phyloP scores from a whole-genome alignment of 345 rosid genomes.

The Lagerstroemia speciosa region DNA sequence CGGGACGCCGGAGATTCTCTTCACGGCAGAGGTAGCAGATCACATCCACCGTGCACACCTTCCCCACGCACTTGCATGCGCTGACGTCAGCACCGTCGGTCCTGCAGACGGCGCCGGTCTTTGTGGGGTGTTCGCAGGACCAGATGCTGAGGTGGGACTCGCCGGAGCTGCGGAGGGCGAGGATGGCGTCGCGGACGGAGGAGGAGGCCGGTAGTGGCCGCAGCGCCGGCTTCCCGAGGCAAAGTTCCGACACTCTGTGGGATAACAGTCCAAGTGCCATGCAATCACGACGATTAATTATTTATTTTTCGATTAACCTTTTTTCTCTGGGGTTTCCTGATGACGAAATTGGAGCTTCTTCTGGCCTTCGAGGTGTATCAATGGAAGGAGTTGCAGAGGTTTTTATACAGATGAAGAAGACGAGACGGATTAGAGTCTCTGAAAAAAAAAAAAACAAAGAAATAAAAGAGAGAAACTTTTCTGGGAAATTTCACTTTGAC shows the following conservation, averaged over 20 bases:
- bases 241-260: slow-evolving; percentile 69
- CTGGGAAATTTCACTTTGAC: no score
- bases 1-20: slow-evolving; percentile 45
- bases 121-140: slow-evolving; percentile 46
- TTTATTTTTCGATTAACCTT: background rate
- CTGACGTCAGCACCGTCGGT: slow-evolving; percentile 9
- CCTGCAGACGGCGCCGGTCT: background rate
- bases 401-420: no score
- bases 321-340: background rate
- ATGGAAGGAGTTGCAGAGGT: background rate
- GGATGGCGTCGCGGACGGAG: slow-evolving; percentile 44
- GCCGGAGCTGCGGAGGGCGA: slow-evolving; percentile 47
- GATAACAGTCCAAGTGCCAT: slow-evolving; percentile 72
- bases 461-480: no score
- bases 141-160: slow-evolving; percentile 62
- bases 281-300: slow-evolving; percentile 15
- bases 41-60: slow-evolving; percentile 81
- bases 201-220: slow-evolving; percentile 46
- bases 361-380: no score
- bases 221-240: slow-evolving; percentile 89
- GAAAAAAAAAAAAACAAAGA: no score
- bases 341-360: no score
- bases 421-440: no score
- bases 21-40: slow-evolving; percentile 62
- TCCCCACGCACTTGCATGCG: slow-evolving; percentile 61